Evolutionary conservation across 495 filamentous ascomycete genomes (phyloP).

Genomic region (Penicillium nucicola): DNA sequence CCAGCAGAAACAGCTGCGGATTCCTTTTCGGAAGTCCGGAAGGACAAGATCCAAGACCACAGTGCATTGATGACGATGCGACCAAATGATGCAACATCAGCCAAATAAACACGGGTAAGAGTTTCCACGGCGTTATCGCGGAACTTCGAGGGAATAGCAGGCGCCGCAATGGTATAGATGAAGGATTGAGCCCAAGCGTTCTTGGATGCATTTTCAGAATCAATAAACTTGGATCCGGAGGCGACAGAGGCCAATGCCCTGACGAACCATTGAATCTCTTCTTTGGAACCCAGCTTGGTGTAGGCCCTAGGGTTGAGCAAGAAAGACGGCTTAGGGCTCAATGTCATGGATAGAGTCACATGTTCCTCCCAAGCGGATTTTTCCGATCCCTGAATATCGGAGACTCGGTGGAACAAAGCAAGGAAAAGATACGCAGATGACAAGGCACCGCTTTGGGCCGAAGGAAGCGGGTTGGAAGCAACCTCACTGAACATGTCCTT

Average conservation of each 20-base stretch:
- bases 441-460: conserved; percentile 73
- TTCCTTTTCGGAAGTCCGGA: conserved; percentile 71
- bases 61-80: conserved; percentile 63
- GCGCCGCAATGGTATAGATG: conserved; percentile 69
- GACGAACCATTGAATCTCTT: conserved; percentile 74
- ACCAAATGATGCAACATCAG: conserved; percentile 52
- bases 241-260: conserved; percentile 65
- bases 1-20: conserved; percentile 67
- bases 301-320: conserved; percentile 81
- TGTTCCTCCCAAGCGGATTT: conserved; percentile 47
- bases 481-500: conserved; percentile 76
- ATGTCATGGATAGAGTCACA: conserved; percentile 56
- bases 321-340: conserved; percentile 76
- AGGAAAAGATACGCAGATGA: conserved; percentile 69
- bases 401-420: conserved; percentile 49
- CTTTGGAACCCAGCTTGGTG: conserved; percentile 65
- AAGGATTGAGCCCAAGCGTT: conserved; percentile 77
- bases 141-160: conserved; percentile 51
- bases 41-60: conserved; percentile 75
- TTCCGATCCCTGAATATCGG: conserved; percentile 28
- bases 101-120: conserved; percentile 57
- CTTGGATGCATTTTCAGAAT: conserved; percentile 32
- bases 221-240: conserved; percentile 32
- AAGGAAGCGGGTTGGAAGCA: conserved; percentile 66
- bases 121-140: conserved; percentile 56